Conservation (phyloP, 768 basidiomycete species). For the Suillus paluster region DNA sequence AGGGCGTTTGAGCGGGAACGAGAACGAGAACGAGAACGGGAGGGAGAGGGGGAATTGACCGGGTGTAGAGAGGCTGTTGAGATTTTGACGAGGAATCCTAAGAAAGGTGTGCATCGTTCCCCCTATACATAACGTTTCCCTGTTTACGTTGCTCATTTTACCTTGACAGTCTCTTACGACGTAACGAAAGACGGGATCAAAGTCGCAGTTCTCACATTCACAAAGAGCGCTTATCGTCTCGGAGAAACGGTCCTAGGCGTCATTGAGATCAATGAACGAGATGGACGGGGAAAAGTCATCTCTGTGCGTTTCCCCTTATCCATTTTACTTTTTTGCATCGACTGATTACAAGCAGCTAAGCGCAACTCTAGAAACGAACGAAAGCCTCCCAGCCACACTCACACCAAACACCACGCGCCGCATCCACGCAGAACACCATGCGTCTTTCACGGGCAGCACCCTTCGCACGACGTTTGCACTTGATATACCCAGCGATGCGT, state of each 20-base stretch:
- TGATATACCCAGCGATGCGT: slow-evolving; percentile 91
- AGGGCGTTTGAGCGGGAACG: slow-evolving; percentile 5
- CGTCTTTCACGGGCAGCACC: slow-evolving; percentile 72
- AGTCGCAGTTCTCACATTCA: slow-evolving; percentile 90
- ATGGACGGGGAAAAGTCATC: slow-evolving; percentile 75
- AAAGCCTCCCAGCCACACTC: slow-evolving; percentile 68
- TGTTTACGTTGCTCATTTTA: too few species aligned
- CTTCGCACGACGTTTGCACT: slow-evolving; percentile 84
- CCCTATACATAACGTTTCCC: too few species aligned
- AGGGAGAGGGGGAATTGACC: slow-evolving; percentile 48
- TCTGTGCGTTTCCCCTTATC: slow-evolving; percentile 57
- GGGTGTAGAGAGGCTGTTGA: slow-evolving; percentile 88
- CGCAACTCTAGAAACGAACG: slow-evolving; percentile 88
- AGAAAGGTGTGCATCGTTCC: slow-evolving; percentile 85
- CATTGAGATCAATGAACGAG: slow-evolving; percentile 80
- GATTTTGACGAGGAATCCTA: slow-evolving; percentile 85
- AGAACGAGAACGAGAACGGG: slow-evolving; percentile 38
- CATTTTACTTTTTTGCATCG: slow-evolving; percentile 9
- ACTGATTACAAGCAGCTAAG: slow-evolving; percentile 61
- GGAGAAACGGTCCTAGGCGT: slow-evolving; percentile 93
- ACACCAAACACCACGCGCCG: slow-evolving; percentile 59
- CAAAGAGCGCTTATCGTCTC: slow-evolving; percentile 88
- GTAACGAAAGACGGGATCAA: slow-evolving; percentile 91
- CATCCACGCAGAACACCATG: slow-evolving; percentile 85
- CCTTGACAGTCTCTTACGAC: slow-evolving; percentile 80